phyloP scores from a whole-genome alignment of 306 rosid genomes.

The Mimosa bimucronata region DNA sequence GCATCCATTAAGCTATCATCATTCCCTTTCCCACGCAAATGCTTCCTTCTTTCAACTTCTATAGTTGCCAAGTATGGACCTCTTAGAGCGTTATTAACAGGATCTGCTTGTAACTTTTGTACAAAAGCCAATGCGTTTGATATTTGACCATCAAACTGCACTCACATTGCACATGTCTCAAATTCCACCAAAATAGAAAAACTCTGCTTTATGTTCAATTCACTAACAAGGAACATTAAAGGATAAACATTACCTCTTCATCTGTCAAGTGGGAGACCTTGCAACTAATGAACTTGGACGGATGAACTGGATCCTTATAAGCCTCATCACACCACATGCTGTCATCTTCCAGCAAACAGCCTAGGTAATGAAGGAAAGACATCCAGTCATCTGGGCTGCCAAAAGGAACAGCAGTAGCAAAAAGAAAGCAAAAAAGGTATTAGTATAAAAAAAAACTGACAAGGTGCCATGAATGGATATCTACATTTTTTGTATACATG shows the following conservation, averaged over 20 bases:
- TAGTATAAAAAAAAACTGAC: neutral
- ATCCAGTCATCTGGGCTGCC: constrained; percentile 99
- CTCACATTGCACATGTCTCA: constrained; percentile 34
- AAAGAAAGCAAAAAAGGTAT: neutral
- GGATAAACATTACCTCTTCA: constrained; percentile 60
- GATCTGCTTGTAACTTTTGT: constrained; percentile 64
- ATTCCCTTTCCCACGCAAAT: constrained; percentile 65
- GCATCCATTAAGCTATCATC: constrained; percentile 63
- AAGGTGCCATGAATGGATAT: neutral
- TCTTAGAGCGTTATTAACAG: constrained; percentile 53
- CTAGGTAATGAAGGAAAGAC: constrained; percentile 88
- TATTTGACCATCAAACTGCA: constrained; percentile 89
- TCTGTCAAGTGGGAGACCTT: constrained; percentile 75
- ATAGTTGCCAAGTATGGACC: constrained; percentile 82
- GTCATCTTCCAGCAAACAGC: constrained; percentile 93
- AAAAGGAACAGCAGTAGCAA: constrained; percentile 47
- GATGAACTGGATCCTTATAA: constrained; percentile 61
- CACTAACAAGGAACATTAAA: constrained; percentile 16
- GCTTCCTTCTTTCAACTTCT: constrained; percentile 90
- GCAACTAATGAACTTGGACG: constrained; percentile 59
- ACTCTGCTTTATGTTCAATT: constrained; percentile 24
- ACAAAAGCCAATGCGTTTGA: constrained; percentile 70
- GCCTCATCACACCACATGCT: constrained; percentile 67
- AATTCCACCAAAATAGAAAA: constrained; percentile 18
- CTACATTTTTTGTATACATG: no score